Conservation (phyloP, 2,329 filamentous ascomycete genomes). For the Phaeophleospora eucalypticola region DNA sequence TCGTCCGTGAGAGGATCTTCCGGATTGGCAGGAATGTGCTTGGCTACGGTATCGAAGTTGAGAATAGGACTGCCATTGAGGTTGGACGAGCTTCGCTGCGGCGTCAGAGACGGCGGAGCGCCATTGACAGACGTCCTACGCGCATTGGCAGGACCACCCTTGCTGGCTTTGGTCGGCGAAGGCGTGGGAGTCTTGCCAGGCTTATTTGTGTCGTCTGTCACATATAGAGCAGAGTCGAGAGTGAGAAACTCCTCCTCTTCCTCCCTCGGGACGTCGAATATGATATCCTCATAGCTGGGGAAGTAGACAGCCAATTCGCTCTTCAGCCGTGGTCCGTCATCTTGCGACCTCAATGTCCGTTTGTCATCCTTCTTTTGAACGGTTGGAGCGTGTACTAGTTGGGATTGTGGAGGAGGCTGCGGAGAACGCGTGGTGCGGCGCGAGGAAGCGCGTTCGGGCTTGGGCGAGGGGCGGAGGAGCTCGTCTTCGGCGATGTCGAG, state of each 20-base stretch:
- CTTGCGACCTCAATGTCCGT: slow-evolving; percentile 79
- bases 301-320: slow-evolving; percentile 91
- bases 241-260: slow-evolving; percentile 64
- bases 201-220: slow-evolving; percentile 26
- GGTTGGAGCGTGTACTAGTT: slow-evolving; percentile 22
- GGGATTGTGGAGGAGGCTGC: slow-evolving; percentile 2
- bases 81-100: slow-evolving; percentile 13
- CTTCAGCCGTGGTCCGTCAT: slow-evolving; percentile 76
- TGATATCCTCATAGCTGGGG: slow-evolving; percentile 88
- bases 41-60: slow-evolving; percentile 23
- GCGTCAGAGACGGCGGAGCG: slow-evolving; percentile 12
- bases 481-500: slow-evolving; percentile 26
- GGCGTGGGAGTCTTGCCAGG: slow-evolving; percentile 8
- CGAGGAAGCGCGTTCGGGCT: slow-evolving; percentile 7
- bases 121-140: slow-evolving; percentile 15
- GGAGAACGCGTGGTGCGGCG: slow-evolving; percentile 14
- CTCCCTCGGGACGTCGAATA: slow-evolving; percentile 77
- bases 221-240: slow-evolving; percentile 24
- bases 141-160: slow-evolving; percentile 3
- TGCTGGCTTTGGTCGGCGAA: slow-evolving; percentile 14
- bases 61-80: slow-evolving; percentile 20
- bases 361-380: slow-evolving; percentile 51
- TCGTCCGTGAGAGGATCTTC: slow-evolving; percentile 56
- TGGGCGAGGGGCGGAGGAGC: slow-evolving; percentile 12
- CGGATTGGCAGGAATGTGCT: slow-evolving; percentile 31